These are phyloP conservation scores for Alternaria metachromatica DNA, from an alignment of 2,329 filamentous ascomycete species.

Conservation along the genomic window DNA sequence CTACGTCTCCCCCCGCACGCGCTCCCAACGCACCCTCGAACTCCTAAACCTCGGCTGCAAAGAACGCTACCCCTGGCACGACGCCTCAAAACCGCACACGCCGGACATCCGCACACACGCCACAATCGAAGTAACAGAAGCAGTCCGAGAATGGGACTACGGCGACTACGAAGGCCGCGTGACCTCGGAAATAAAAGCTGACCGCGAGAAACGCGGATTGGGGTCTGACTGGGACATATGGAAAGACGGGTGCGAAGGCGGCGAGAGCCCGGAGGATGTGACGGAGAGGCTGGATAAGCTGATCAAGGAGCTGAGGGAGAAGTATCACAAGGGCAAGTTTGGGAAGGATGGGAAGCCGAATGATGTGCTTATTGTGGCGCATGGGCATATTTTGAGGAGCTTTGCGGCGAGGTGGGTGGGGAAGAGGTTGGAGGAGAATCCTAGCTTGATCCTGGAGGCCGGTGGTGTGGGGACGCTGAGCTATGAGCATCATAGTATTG, in stretches of 20 bases:
- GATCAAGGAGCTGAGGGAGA: slow-evolving; percentile 73
- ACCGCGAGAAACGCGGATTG: slow-evolving; percentile 59
- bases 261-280: slow-evolving; percentile 79
- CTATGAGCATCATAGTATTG: slow-evolving; percentile 58
- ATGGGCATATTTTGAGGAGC: slow-evolving; percentile 86
- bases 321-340: slow-evolving; percentile 56
- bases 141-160: slow-evolving; percentile 68
- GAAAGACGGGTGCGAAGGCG: slow-evolving; percentile 81
- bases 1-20: slow-evolving; percentile 85
- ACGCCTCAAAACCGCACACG: not conserved
- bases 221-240: slow-evolving; percentile 79
- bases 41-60: slow-evolving; percentile 76
- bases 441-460: slow-evolving; percentile 79
- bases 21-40: slow-evolving; percentile 89
- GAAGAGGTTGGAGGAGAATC: slow-evolving; percentile 75
- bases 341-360: slow-evolving; percentile 63
- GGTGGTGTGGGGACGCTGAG: slow-evolving; percentile 60
- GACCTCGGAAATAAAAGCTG: slow-evolving; percentile 57
- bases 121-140: slow-evolving; percentile 58
- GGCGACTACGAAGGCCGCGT: slow-evolving; percentile 67
- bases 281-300: slow-evolving; percentile 74
- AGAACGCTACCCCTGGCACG: slow-evolving; percentile 74
- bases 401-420: slow-evolving; percentile 88
- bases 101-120: slow-evolving; percentile 46
- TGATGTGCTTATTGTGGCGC: slow-evolving; percentile 82